Evolutionary conservation across 352 stramenopile genomes (phyloP), one percentile per base, ranked within the genome.

Genomic region (Phytopythium helicoides): DNA sequence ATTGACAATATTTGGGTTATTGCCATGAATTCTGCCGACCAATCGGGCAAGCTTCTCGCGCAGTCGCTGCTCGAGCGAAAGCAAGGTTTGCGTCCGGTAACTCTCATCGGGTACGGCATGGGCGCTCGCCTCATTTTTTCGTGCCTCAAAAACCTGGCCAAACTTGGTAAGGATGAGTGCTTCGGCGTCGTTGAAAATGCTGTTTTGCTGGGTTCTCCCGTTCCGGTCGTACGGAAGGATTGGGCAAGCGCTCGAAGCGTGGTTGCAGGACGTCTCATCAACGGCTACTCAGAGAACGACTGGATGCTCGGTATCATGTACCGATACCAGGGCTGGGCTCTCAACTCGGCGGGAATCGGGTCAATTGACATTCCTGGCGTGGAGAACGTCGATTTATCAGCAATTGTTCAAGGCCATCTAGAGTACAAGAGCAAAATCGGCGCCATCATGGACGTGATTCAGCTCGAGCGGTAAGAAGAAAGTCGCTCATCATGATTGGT

Each of bases 221-320:
- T 97, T 0, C 73, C 79, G 0, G 68, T 80, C 10, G 61, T 64
- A 0, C 49, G 47, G 1, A 63, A 81, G 3, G 82, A 94, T 19
- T 97, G 89, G 89, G 56, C 66, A 18, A 77, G 68, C 28, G 85
- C 76, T 6, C 65, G 83, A 6, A 52, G 70, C 47, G 62, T 97
- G 14, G 87, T 97, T 4, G 84, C 89, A 3, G 86, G 88, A 1
- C 72, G 91, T 22, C 55, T 96, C 0, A 91, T 97, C 60, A 97
- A 97, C 58, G 87, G 88, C 16, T 97, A 92, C 60, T 94, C 76
- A 0, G 75, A 86, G 22, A 89, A 92, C 42, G 91, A 97, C 70
- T 92, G 83, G 73, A 96, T 97, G 78, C 72, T 97, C 19, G 81
- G 78, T 16, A 64, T 97, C 36, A 92, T 97, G 72, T 97, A 96